These are phyloP conservation scores for Suillus variegatus DNA, from an alignment of 768 basidiomycete species.

Conservation along the genomic window DNA sequence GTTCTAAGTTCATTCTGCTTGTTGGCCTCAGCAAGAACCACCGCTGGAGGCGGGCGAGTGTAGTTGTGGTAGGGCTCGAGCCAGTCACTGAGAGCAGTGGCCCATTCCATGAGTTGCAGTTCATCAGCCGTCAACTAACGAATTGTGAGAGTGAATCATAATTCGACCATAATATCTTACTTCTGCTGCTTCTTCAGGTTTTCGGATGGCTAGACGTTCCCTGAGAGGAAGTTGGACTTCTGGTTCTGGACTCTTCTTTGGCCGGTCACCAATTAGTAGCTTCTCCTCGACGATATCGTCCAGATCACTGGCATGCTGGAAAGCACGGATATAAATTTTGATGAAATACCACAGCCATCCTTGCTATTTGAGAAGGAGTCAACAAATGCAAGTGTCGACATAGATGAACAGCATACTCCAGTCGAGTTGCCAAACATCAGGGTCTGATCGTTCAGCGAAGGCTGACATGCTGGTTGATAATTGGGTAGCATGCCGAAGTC, in stretches of 20 bases:
- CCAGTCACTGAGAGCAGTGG: conserved; percentile 68
- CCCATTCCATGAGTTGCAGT: conserved; percentile 55
- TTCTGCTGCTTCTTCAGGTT: conserved; percentile 55
- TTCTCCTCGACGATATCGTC: conserved; percentile 83
- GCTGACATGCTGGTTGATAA: conserved; percentile 63
- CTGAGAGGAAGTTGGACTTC: conserved; percentile 52
- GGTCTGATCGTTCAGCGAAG: conserved; percentile 66
- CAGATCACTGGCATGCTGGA: conserved; percentile 78
- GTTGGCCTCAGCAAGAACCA: conserved; percentile 73
- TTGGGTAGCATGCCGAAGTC: conserved; percentile 79
- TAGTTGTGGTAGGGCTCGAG: conserved; percentile 76
- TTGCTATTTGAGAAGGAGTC: conserved; percentile 39
- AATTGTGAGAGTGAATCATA: conserved; percentile 10
- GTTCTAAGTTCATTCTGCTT: conserved; percentile 73
- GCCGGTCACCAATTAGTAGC: conserved; percentile 76
- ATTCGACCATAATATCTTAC: conserved; percentile 31
- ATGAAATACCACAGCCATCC: conserved; percentile 75
- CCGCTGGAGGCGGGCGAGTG: conserved; percentile 66
- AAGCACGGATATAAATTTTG: conserved; percentile 74
- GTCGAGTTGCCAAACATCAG: conserved; percentile 61
- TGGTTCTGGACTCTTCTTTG: conserved; percentile 58
- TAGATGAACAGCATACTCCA: conserved; percentile 48
- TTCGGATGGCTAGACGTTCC: conserved; percentile 56
- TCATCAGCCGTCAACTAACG: conserved; percentile 70
- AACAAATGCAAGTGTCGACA: background rate